Evolutionary conservation across 345 rosid species (phyloP), one percentile per base, ranked within the genome.

Genomic region (Hypericum perforatum): DNA sequence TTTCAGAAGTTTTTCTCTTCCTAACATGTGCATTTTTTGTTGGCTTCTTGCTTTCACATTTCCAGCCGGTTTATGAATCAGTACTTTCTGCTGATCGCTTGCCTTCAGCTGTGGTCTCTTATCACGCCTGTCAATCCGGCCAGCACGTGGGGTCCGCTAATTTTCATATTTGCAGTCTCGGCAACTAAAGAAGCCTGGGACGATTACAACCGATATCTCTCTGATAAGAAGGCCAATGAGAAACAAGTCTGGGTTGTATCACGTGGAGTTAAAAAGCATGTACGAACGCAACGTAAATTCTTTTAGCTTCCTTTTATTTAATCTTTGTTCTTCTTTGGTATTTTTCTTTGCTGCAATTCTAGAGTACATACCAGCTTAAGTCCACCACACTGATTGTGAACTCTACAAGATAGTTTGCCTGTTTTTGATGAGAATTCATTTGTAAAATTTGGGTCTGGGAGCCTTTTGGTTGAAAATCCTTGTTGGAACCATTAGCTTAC

Each of bases 111-210:
- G 42, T 92, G 98, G 98, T 78, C 98, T 14, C 95, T 92, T 41
- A 92, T 92, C 59, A 92, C 98, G 61, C 98, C 98, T 48, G 98
- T 92, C 43, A 92, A 88, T 72, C 98, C 98, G 60, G 98, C 97
- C 45, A 92, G 98, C 62, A 92, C 98, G 36, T 92, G 98, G 98
- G 97, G 97, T 67, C 98, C 98, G 0, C 78, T 92, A 11, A 78
- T 92, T 55, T 82, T 92, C 63, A 88, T 92, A 67, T 92, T 92
- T 70, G 86, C 98, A 0, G 91, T 92, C 60, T 92, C 98, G 2
- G 97, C 98, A 37, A 70, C 95, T 39, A 92, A 92, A 77, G 98
- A 92, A 78, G 98, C 98, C 55, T 92, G 98, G 98, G 98, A 92
- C 80, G 98, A 92, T 75, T 92, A 92, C 70, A 87, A 88, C 57